Evolutionary conservation across 1,139 yeast species (phyloP).

Genomic region (Kazachstania sp.): DNA sequence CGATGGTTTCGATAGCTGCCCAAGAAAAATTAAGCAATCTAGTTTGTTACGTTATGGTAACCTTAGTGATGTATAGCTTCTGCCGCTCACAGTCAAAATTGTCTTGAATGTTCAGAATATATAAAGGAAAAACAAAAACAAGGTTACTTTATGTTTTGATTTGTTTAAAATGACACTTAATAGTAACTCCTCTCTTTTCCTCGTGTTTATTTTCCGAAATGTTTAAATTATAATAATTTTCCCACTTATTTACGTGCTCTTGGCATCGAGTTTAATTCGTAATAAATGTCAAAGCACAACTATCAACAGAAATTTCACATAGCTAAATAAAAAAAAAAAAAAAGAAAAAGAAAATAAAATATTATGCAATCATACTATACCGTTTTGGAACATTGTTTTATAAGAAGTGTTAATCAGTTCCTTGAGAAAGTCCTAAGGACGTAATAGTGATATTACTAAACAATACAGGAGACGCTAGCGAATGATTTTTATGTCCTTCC

Average conservation of each 20-base stretch:
- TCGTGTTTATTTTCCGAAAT: too few species aligned
- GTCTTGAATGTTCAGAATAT: too few species aligned
- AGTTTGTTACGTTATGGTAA: too few species aligned
- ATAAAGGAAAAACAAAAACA: too few species aligned
- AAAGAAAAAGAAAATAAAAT: neutral
- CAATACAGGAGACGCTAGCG: neutral
- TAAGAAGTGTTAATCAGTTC: neutral
- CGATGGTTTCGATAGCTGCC: too few species aligned
- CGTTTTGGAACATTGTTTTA: slow-evolving; percentile 2
- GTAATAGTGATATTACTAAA: neutral
- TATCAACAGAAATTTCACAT: neutral
- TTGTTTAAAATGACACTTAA: too few species aligned
- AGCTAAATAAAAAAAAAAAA: neutral
- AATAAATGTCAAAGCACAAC: neutral
- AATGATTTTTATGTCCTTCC: neutral
- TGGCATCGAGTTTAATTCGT: neutral
- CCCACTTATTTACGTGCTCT: neutral
- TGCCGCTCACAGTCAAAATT: too few species aligned
- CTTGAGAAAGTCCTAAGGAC: neutral
- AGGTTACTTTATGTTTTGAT: too few species aligned
- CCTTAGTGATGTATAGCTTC: too few species aligned
- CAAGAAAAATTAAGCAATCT: too few species aligned
- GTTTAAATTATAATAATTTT: too few species aligned
- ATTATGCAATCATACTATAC: slow-evolving; percentile 3
- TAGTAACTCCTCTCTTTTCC: too few species aligned